These are phyloP conservation scores for Pestalotiopsis sp. DNA, from an alignment of 2,329 filamentous ascomycete genomes.

Conservation along the genomic window DNA sequence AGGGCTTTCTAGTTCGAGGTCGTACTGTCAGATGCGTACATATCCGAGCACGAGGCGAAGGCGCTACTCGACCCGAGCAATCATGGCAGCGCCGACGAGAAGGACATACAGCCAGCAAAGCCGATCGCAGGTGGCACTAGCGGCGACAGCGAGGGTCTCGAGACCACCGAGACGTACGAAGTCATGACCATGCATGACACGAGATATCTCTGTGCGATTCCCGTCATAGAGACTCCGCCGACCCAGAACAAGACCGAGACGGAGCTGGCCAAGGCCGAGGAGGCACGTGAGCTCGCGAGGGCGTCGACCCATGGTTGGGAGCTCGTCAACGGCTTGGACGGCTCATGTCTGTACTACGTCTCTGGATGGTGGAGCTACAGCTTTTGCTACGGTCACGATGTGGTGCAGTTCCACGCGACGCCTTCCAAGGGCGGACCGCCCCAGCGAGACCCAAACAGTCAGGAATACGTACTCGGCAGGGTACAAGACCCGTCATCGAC, in stretches of 20 bases:
- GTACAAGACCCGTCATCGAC: conserved; percentile 39
- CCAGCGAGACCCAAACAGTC: conserved; percentile 73
- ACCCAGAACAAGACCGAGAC: conserved; percentile 68
- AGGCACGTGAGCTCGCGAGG: conserved; percentile 77
- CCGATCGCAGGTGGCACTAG: conserved; percentile 23
- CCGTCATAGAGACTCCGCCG: conserved; percentile 61
- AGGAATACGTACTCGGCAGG: conserved; percentile 76
- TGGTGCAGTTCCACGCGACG: conserved; percentile 89
- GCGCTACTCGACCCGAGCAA: conserved; percentile 55
- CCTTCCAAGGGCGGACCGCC: conserved; percentile 74
- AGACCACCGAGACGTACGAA: conserved; percentile 63
- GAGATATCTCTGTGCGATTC: conserved; percentile 84
- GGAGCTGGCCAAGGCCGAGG: conserved; percentile 70
- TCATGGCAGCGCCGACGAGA: conserved; percentile 28
- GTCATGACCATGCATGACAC: conserved; percentile 71
- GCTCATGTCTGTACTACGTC: conserved; percentile 77
- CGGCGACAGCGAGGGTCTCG: conserved; percentile 22
- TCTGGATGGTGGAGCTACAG: conserved; percentile 96
- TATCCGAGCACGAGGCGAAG: conserved; percentile 71
- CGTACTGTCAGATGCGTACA: conserved; percentile 71
- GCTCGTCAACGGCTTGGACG: conserved; percentile 75
- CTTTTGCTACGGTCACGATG: conserved; percentile 86
- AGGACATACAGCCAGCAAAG: conserved; percentile 30
- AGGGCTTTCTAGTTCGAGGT: conserved; percentile 70
- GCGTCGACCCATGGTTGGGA: conserved; percentile 81